Base-by-base conservation (phyloP, 805 yeast species). In the Barnettozyma salicaria region DNA sequence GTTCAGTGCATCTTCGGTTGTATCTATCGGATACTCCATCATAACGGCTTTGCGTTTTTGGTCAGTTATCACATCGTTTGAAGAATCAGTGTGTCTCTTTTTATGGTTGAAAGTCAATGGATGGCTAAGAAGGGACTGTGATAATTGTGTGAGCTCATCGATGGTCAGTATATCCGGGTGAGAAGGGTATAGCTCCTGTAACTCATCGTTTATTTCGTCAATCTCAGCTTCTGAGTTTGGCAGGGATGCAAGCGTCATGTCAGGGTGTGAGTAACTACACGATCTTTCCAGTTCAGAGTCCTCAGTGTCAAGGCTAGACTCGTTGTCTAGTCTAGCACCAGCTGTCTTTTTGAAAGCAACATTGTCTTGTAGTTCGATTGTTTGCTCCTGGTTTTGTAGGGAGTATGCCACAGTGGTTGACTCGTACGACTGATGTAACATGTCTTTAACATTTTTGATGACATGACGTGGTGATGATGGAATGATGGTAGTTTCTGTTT, bases 121-220 rank as follows among this genome's bases (percentile, higher is more conserved):
- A 5, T 28, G 19, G n/a, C 19, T 7, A 13, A 18, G 7, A 16
- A 36, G 13, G 20, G 34, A 17, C 14, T 30, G 40, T 7, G 37
- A 33, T 19, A 52, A 23, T 29, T 50, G 53, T 8, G 56, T 42
- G 16, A 50, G 37, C 31, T 45, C 44, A 4, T 41, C 31, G 5
- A 42, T 13, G 19, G 35, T 39, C 22, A 54, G 30, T 3, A 50
- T 42, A 24, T 52, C 56, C 4, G 53, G 56, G 30, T 54, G 58
- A 7, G 57, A 45, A 4, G 58, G 58, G 25, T 48, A 54, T 17
- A 54, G 33, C 19, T 54, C 58, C 26, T 49, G 53, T n/a, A 52
- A 18, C 28, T 54, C 58, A 28, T 49, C 49, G 2, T 42, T 50
- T 13, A 51, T 48, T 21, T 53, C 58, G n/a, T 36, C 34, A 6